A percentile compares a stretch with the other conserved stretches of the same genome.
Evolutionary conservation across 2,329 filamentous ascomycete species (phyloP).

Genomic region (Phyllosticta paracitricarpa): DNA sequence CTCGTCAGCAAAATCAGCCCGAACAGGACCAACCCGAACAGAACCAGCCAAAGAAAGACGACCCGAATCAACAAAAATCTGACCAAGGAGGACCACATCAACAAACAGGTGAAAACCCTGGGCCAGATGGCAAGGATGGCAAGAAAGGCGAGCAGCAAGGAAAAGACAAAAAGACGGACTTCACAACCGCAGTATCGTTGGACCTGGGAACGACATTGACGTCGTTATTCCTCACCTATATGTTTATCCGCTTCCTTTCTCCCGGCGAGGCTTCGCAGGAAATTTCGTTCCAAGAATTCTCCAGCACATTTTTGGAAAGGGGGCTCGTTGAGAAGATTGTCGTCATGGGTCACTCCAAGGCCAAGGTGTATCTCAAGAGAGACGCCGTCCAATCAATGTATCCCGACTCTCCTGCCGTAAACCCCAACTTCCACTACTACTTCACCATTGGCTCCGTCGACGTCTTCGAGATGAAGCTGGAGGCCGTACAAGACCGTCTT

Average conservation of each 20-base stretch:
- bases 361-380: conserved; percentile 71
- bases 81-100: conserved; percentile 26
- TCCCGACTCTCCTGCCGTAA: conserved; percentile 61
- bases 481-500: conserved; percentile 79
- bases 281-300: conserved; percentile 97
- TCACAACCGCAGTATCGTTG: conserved; percentile 34
- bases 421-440: conserved; percentile 70
- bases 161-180: conserved; percentile 13
- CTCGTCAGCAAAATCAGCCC: not conserved
- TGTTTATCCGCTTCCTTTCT: conserved; percentile 55
- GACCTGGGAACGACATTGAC: conserved; percentile 49
- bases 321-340: conserved; percentile 88
- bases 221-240: conserved; percentile 50
- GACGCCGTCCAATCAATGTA: conserved; percentile 63
- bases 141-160: conserved; percentile 14
- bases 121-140: conserved; percentile 21
- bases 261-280: conserved; percentile 60
- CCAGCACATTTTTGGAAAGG: conserved; percentile 88
- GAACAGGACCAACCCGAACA: not conserved
- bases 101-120: conserved; percentile 37
- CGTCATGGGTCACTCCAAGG: conserved; percentile 65
- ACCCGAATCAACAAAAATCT: conserved; percentile 24
- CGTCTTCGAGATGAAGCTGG: conserved; percentile 79
- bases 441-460: conserved; percentile 95
- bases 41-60: not conserved